These are phyloP conservation scores for Lipomyces orientalis DNA, from an alignment of 805 yeast species.

Conservation along the genomic window DNA sequence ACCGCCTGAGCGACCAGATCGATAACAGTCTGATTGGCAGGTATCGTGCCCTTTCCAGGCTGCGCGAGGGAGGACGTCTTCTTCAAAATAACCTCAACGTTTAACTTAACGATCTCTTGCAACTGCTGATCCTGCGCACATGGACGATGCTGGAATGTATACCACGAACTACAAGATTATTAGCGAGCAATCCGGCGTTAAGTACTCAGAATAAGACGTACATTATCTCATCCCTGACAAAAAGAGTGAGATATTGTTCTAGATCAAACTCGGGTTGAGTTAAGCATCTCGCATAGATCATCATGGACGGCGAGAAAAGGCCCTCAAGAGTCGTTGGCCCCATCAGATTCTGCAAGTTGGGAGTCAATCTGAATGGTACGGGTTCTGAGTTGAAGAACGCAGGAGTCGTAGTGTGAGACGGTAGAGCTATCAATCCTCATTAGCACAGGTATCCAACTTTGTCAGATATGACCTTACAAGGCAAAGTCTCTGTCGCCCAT, in stretches of 20 bases:
- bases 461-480: slow-evolving; percentile 60
- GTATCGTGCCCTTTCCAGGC: slow-evolving; percentile 59
- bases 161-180: slow-evolving; percentile 66
- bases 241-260: slow-evolving; percentile 88
- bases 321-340: slow-evolving; percentile 97
- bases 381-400: slow-evolving; percentile 88
- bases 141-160: slow-evolving; percentile 78
- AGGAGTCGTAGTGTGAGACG: slow-evolving; percentile 66
- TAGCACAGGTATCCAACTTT: slow-evolving; percentile 39
- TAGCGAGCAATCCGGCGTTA: neutral
- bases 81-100: slow-evolving; percentile 83
- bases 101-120: slow-evolving; percentile 83
- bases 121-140: slow-evolving; percentile 82
- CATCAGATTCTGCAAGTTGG: slow-evolving; percentile 89
- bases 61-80: slow-evolving; percentile 81
- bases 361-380: slow-evolving; percentile 95
- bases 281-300: slow-evolving; percentile 84
- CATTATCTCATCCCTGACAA: slow-evolving; percentile 93
- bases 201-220: slow-evolving; percentile 4
- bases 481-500: slow-evolving; percentile 95
- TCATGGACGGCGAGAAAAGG: slow-evolving; percentile 78
- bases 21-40: slow-evolving; percentile 85
- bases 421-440: slow-evolving; percentile 39
- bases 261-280: slow-evolving; percentile 91
- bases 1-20: slow-evolving; percentile 94